phyloP scores from a whole-genome alignment of 2,329 filamentous ascomycete genomes.

The Fusarium pseudocircinatum region DNA sequence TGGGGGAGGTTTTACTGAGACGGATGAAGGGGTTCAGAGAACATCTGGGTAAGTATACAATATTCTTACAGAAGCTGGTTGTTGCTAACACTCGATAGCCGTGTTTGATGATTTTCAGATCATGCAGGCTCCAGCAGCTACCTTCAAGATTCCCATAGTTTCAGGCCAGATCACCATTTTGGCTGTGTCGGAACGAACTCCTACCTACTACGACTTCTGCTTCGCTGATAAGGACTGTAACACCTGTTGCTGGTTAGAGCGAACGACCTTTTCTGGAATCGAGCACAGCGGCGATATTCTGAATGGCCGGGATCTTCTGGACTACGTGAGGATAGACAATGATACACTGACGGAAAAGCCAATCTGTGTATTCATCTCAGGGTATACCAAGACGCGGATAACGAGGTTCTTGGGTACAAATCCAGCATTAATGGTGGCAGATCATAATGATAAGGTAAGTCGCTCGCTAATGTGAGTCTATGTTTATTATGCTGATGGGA shows the following conservation, averaged over 20 bases:
- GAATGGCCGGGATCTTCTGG: neutral
- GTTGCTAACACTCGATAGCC: neutral
- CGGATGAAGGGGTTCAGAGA: slow-evolving; percentile 1
- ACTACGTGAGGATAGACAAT: neutral
- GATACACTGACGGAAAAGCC: neutral
- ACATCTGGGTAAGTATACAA: neutral
- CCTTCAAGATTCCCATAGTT: neutral
- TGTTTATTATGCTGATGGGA: neutral
- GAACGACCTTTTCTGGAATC: neutral
- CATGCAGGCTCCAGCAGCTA: slow-evolving; percentile 10
- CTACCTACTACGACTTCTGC: slow-evolving; percentile 19
- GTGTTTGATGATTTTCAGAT: slow-evolving; percentile 14
- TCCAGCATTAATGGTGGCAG: neutral
- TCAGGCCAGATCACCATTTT: slow-evolving; percentile 1
- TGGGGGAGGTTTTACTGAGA: neutral
- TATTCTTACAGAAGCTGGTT: accelerated
- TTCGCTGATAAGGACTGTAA: neutral
- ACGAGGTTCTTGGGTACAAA: neutral
- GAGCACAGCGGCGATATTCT: slow-evolving; percentile 2
- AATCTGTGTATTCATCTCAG: slow-evolving; percentile 9
- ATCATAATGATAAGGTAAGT: slow-evolving; percentile 10
- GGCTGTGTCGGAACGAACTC: neutral
- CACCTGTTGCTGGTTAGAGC: neutral
- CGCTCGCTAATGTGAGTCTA: too few relatives aligned
- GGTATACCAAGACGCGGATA: neutral